Evolutionary conservation across 2,329 filamentous ascomycete species (phyloP).

Genomic region (Fusarium continuum): DNA sequence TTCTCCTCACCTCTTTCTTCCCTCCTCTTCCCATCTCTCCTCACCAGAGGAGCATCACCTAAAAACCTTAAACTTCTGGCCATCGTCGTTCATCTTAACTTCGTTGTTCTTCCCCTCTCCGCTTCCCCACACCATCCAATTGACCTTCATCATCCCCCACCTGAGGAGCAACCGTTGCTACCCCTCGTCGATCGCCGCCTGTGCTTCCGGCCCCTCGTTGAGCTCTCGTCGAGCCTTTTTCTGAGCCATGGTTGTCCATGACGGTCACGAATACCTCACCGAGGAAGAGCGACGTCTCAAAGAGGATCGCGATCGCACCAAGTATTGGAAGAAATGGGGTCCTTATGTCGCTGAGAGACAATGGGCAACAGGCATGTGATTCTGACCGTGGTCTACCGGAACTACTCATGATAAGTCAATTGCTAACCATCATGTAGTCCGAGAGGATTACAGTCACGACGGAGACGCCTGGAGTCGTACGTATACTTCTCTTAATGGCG

Average conservation of each 20-base stretch:
- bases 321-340: conserved; percentile 99
- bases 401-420: conserved; percentile 20
- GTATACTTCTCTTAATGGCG: conserved; percentile 49
- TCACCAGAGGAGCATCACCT: conserved; percentile 23
- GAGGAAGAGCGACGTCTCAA: conserved; percentile 91
- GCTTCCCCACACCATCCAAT: conserved; percentile 36
- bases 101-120: conserved; percentile 14
- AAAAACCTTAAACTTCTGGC: conserved; percentile 2
- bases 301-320: conserved; percentile 81
- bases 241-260: conserved; percentile 82
- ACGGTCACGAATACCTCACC: conserved; percentile 86
- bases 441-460: conserved; percentile 89
- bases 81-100: conserved; percentile 11
- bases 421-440: conserved; percentile 59
- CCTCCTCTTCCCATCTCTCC: not conserved
- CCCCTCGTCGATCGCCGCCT: conserved; percentile 38
- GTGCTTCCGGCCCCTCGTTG: conserved; percentile 30
- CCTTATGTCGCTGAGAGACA: conserved; percentile 93
- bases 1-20: conserved; percentile 14
- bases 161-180: conserved; percentile 25
- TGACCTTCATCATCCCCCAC: conserved; percentile 30
- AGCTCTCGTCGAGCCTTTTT: conserved; percentile 14
- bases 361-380: conserved; percentile 84
- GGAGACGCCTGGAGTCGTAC: conserved; percentile 96
- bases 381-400: not conserved